phyloP scores from a whole-genome alignment of 2,329 filamentous ascomycete genomes.

The Cladorrhinum sp. region DNA sequence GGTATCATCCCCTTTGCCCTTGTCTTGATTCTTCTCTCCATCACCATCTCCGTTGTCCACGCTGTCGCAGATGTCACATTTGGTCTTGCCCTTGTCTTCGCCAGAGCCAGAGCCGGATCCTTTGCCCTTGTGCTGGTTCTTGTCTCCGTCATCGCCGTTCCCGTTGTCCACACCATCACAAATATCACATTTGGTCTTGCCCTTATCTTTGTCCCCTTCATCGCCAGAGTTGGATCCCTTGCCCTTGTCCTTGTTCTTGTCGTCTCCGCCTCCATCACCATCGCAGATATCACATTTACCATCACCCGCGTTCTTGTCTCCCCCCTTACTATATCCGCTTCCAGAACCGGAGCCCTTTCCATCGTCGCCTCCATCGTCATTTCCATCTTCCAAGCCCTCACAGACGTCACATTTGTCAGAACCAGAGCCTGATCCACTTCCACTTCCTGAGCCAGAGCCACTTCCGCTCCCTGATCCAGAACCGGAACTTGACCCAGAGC shows the following conservation, averaged over 20 bases:
- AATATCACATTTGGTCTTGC: background rate
- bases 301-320: no score
- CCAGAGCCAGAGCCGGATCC: background rate
- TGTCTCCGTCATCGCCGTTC: background rate
- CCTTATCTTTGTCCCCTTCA: background rate
- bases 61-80: background rate
- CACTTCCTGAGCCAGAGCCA: constrained; percentile 7
- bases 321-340: background rate
- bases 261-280: background rate
- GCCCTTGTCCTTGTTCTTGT: background rate
- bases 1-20: background rate
- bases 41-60: background rate
- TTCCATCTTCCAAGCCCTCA: background rate
- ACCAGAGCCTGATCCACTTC: background rate
- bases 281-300: constrained; percentile 11
- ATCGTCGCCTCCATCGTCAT: background rate
- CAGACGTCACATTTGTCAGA: background rate
- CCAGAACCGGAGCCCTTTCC: background rate
- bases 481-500: constrained; percentile 10
- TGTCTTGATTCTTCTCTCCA: background rate
- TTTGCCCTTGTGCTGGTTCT: background rate
- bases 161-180: background rate
- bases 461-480: no score
- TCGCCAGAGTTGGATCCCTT: background rate
- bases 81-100: background rate